phyloP scores from a whole-genome alignment of 2,329 filamentous ascomycete species.

The Pseudogymnoascus pannorum region DNA sequence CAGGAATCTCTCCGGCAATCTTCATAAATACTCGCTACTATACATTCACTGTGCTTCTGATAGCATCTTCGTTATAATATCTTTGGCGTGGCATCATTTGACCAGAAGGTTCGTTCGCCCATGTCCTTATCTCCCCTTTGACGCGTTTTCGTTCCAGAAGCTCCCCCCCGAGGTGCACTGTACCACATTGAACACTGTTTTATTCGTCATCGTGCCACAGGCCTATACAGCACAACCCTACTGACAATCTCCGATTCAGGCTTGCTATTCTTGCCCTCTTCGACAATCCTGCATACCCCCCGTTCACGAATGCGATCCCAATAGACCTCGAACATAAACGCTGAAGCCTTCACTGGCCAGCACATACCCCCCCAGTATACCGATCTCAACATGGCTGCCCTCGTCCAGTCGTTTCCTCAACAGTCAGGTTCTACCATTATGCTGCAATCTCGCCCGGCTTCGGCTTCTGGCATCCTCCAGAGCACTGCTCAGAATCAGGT shows the following conservation, averaged over 20 bases:
- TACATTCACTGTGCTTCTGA: conserved; percentile 12
- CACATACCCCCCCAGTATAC: neutral
- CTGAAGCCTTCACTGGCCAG: conserved; percentile 8
- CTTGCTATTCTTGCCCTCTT: conserved; percentile 5
- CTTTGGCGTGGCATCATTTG: conserved; percentile 7
- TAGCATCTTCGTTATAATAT: conserved; percentile 7
- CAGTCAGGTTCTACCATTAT: conserved; percentile 67
- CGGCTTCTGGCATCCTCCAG: conserved; percentile 47
- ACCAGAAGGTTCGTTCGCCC: conserved; percentile 5
- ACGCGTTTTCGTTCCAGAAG: conserved; percentile 9
- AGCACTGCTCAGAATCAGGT: conserved; percentile 26
- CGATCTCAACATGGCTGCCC: conserved; percentile 64
- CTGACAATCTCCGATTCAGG: conserved; percentile 6
- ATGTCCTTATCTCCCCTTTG: neutral
- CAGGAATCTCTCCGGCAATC: conserved; percentile 17
- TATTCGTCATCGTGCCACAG: conserved; percentile 8
- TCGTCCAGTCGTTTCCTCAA: conserved; percentile 75
- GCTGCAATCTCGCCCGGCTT: conserved; percentile 65
- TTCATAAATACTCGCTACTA: conserved; percentile 24
- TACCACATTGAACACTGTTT: conserved; percentile 8
- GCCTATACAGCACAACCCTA: neutral
- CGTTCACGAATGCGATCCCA: conserved; percentile 2
- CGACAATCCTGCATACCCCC: neutral
- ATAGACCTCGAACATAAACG: neutral
- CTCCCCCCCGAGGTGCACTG: neutral